Conservation (phyloP, 495 filamentous ascomycete species). For the Penicillium canescens region DNA sequence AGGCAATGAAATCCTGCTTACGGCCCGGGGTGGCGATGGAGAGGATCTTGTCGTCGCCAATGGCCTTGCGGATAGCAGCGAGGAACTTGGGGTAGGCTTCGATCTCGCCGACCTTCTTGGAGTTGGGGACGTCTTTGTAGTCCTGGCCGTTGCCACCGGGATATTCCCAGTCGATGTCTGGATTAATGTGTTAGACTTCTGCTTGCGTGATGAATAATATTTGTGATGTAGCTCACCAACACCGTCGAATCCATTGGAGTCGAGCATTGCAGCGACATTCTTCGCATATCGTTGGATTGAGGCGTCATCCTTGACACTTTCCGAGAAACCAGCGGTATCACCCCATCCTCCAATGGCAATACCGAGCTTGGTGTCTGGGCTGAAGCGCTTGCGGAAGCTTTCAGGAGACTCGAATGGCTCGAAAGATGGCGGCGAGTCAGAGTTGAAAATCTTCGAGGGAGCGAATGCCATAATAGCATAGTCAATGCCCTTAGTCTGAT, state of each 20-base stretch:
- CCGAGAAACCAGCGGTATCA: slow-evolving; percentile 61
- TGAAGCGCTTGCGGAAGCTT: slow-evolving; percentile 58
- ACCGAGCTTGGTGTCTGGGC: slow-evolving; percentile 60
- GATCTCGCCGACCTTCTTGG: slow-evolving; percentile 59
- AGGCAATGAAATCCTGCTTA: slow-evolving; percentile 70
- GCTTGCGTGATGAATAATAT: neutral
- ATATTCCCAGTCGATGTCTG: slow-evolving; percentile 83
- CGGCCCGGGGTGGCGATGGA: slow-evolving; percentile 74
- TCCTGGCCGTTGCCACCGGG: slow-evolving; percentile 77
- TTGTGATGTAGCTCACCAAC: slow-evolving; percentile 26
- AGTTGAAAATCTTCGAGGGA: slow-evolving; percentile 59
- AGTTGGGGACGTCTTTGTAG: slow-evolving; percentile 70
- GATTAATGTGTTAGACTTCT: slow-evolving; percentile 17
- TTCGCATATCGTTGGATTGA: slow-evolving; percentile 59
- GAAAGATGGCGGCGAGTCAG: slow-evolving; percentile 40
- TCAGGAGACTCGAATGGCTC: slow-evolving; percentile 63
- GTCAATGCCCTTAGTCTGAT: slow-evolving; percentile 32
- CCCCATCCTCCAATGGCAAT: slow-evolving; percentile 78
- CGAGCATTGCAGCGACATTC: slow-evolving; percentile 65
- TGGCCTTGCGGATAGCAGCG: slow-evolving; percentile 54
- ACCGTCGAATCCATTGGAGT: slow-evolving; percentile 62
- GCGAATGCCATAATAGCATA: slow-evolving; percentile 74
- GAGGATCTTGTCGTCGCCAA: slow-evolving; percentile 62
- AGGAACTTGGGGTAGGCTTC: slow-evolving; percentile 65
- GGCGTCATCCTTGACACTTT: slow-evolving; percentile 53